phyloP scores from a whole-genome alignment of 176 grass and related monocot species.

The Luzula sylvatica region DNA sequence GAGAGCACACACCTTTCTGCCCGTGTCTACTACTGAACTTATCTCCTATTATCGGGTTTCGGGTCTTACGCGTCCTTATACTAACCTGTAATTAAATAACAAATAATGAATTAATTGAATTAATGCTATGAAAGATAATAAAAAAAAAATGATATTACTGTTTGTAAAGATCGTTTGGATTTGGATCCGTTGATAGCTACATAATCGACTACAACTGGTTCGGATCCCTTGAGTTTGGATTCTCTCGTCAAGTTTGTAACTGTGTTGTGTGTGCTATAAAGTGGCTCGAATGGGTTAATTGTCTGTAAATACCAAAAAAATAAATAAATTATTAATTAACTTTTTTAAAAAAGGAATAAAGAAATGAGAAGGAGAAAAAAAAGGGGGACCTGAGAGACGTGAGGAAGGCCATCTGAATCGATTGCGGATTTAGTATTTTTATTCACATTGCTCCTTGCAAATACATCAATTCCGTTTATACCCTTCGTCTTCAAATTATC shows the following conservation, averaged over 20 bases:
- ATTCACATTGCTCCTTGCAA: constrained; percentile 49
- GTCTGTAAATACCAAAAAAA: constrained; percentile 37
- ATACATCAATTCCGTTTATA: constrained; percentile 39
- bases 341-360: constrained; percentile 7
- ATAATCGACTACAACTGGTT: constrained; percentile 66
- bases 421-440: constrained; percentile 32
- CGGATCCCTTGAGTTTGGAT: constrained; percentile 55
- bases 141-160: constrained; percentile 23
- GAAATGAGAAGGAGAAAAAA: constrained; percentile 11
- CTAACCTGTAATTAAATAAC: constrained; percentile 48
- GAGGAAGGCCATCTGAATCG: constrained; percentile 93
- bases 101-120: neutral
- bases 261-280: constrained; percentile 80
- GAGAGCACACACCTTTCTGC: constrained; percentile 95
- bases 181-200: constrained; percentile 65
- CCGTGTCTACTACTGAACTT: constrained; percentile 99
- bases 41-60: constrained; percentile 94
- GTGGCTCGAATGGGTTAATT: constrained; percentile 51
- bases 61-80: constrained; percentile 59
- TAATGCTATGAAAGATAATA: too few species aligned
- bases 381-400: constrained; percentile 56
- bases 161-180: constrained; percentile 59
- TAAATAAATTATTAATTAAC: constrained; percentile 1
- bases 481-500: constrained; percentile 37
- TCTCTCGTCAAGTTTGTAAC: constrained; percentile 46